Conservation (phyloP, 2,329 filamentous ascomycete species). For the Colletotrichum simmondsii region DNA sequence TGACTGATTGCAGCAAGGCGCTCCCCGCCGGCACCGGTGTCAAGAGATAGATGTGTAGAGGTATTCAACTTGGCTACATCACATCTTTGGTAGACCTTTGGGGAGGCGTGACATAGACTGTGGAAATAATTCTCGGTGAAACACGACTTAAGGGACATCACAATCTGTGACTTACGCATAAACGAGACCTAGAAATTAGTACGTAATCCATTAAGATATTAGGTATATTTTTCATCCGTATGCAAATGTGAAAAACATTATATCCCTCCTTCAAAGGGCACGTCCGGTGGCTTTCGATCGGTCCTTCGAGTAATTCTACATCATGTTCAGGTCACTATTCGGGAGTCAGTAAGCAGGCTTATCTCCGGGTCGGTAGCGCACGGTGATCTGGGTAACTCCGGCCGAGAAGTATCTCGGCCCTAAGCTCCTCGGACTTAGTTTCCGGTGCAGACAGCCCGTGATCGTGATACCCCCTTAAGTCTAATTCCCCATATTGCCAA, state of each 20-base stretch:
- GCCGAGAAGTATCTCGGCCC: background rate
- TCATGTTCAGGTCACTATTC: background rate
- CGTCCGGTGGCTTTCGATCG: too few species aligned
- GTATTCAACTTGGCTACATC: background rate
- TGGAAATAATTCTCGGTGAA: background rate
- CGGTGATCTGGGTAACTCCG: too few species aligned
- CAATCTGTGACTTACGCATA: background rate
- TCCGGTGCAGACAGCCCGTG: background rate
- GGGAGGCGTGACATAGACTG: background rate
- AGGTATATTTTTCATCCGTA: too few species aligned
- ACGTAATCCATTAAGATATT: background rate
- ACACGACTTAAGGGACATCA: background rate
- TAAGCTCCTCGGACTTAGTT: background rate
- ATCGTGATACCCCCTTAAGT: too few species aligned
- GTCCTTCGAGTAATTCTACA: too few species aligned
- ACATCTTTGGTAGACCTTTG: background rate
- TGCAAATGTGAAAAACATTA: too few species aligned
- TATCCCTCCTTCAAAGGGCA: too few species aligned
- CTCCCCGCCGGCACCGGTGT: slow-evolving; percentile 46
- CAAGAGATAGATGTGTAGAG: background rate
- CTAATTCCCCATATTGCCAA: too few species aligned
- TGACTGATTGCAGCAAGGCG: slow-evolving; percentile 65
- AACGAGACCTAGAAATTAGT: background rate
- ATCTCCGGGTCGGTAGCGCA: too few species aligned
- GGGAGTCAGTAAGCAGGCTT: background rate